Evolutionary conservation across 345 rosid species (phyloP).

Genomic region (Syzygium aromaticum): DNA sequence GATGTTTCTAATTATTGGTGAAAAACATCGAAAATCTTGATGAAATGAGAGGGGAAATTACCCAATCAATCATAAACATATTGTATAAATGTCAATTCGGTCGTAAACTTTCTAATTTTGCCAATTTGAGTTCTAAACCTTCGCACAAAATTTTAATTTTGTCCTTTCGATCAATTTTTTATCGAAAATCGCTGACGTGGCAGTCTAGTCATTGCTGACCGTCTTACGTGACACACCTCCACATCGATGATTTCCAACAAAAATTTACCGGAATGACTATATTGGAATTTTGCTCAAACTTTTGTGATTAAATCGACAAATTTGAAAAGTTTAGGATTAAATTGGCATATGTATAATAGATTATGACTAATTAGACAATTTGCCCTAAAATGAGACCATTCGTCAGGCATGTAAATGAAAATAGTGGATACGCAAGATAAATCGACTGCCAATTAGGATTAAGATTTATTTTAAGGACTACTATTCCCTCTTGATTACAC

Average conservation of each 20-base stretch:
- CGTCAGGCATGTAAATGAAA: background rate
- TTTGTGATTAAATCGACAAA: rapidly evolving
- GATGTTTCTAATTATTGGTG: background rate
- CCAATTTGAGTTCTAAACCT: too few relatives aligned
- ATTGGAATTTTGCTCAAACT: background rate
- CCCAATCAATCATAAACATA: rapidly evolving
- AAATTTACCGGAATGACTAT: rapidly evolving
- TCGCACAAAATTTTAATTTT: too few relatives aligned
- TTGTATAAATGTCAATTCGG: too few relatives aligned
- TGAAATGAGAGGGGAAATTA: background rate
- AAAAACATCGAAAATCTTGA: background rate
- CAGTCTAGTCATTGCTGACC: rapidly evolving
- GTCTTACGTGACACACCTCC: background rate
- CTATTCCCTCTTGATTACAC: background rate
- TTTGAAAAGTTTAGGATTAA: rapidly evolving
- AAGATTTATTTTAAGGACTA: background rate
- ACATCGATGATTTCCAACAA: rapidly evolving
- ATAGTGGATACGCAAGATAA: background rate
- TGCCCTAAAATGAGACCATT: background rate
- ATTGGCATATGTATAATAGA: too few relatives aligned
- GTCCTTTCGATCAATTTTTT: rapidly evolving
- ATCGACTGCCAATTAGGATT: background rate
- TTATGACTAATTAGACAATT: too few relatives aligned
- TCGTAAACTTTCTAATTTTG: too few relatives aligned
- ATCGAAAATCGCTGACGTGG: background rate